Evolutionary conservation across 1,139 yeast genomes (phyloP).

Genomic region (Kodamaea sp.): DNA sequence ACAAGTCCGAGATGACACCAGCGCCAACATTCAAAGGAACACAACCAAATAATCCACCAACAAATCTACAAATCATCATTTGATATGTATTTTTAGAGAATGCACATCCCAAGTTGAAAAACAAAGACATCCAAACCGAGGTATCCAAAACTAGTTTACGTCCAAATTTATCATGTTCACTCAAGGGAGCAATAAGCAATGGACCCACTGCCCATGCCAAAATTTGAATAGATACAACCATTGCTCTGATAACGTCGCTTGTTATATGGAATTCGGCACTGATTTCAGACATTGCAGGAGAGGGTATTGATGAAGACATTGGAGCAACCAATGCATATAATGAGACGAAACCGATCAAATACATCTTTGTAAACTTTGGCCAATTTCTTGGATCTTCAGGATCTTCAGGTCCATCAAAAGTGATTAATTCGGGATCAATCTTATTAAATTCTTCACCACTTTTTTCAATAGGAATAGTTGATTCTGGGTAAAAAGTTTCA

Average conservation of each 20-base stretch:
- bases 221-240: slow-evolving; percentile 44
- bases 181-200: slow-evolving; percentile 41
- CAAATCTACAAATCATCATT: slow-evolving; percentile 38
- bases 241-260: slow-evolving; percentile 28
- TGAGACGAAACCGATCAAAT: slow-evolving; percentile 34
- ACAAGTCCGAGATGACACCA: slow-evolving; percentile 34
- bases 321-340: slow-evolving; percentile 44
- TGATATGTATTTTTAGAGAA: slow-evolving; percentile 38
- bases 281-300: slow-evolving; percentile 41
- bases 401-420: slow-evolving; percentile 38
- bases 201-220: slow-evolving; percentile 50
- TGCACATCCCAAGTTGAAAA: slow-evolving; percentile 41
- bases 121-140: slow-evolving; percentile 30
- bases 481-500: slow-evolving; percentile 10
- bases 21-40: slow-evolving; percentile 45
- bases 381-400: slow-evolving; percentile 43
- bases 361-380: slow-evolving; percentile 26
- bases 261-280: slow-evolving; percentile 32
- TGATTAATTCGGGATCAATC: slow-evolving; percentile 43
- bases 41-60: slow-evolving; percentile 40
- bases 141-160: slow-evolving; percentile 38
- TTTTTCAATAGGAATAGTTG: slow-evolving; percentile 28
- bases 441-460: slow-evolving; percentile 36
- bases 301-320: slow-evolving; percentile 44
- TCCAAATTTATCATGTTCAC: slow-evolving; percentile 42